Evolutionary conservation across 1,139 yeast genomes (phyloP).

Genomic region (Pichia sp.): DNA sequence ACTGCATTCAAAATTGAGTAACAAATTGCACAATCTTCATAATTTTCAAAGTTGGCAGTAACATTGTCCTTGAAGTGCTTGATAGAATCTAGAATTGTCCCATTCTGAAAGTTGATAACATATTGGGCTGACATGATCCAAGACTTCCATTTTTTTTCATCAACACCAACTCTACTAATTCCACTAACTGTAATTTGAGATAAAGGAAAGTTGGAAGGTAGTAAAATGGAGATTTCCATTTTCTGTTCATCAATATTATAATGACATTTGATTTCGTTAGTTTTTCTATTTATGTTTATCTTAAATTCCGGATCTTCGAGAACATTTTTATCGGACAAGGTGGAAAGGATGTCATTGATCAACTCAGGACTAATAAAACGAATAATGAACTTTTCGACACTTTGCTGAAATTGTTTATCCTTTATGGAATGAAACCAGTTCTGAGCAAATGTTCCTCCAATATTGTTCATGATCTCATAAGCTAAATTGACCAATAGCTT

Average conservation of each 20-base stretch:
- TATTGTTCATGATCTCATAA: conserved; percentile 50
- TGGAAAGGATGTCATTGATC: conserved; percentile 49
- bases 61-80: conserved; percentile 80
- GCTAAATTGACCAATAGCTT: conserved; percentile 50
- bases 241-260: conserved; percentile 85
- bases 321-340: conserved; percentile 31
- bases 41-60: conserved; percentile 79
- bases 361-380: conserved; percentile 61
- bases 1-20: conserved; percentile 81
- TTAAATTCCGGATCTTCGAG: conserved; percentile 52
- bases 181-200: conserved; percentile 72
- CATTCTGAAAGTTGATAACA: conserved; percentile 67
- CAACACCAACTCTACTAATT: conserved; percentile 77
- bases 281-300: conserved; percentile 56
- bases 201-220: conserved; percentile 74
- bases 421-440: conserved; percentile 66
- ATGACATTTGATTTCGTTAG: conserved; percentile 67
- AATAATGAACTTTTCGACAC: conserved; percentile 60
- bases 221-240: conserved; percentile 69
- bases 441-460: conserved; percentile 61
- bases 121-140: conserved; percentile 92
- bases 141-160: conserved; percentile 90
- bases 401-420: conserved; percentile 51
- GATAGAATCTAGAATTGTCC: conserved; percentile 76
- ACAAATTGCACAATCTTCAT: conserved; percentile 96